These are phyloP conservation scores for Cupressus sempervirens DNA, from an alignment of 75 land plant genomes.

Conservation along the genomic window DNA sequence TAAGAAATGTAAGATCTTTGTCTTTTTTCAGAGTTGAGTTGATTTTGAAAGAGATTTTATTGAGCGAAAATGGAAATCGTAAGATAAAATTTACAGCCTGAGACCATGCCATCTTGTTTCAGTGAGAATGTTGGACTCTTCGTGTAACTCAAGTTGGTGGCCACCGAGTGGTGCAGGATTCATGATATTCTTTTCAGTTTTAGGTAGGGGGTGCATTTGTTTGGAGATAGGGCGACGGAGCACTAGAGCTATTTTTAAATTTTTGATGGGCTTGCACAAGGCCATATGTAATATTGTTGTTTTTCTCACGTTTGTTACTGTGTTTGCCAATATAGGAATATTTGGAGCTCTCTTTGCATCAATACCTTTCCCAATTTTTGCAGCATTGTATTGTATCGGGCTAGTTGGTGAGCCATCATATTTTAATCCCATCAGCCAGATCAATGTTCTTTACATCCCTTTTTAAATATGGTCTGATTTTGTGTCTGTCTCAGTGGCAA, in stretches of 20 bases:
- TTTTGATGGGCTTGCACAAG: not conserved
- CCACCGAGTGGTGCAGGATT: slow-evolving; percentile 45
- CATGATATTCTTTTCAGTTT: slow-evolving; percentile 59
- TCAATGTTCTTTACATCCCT: slow-evolving; percentile 6
- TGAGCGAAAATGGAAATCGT: slow-evolving; percentile 42
- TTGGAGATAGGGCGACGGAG: not conserved
- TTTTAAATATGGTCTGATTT: not conserved
- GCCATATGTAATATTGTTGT: not conserved
- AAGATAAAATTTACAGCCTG: slow-evolving; percentile 11
- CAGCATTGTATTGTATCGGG: slow-evolving; percentile 77
- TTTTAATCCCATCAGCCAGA: slow-evolving; percentile 2
- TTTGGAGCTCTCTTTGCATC: slow-evolving; percentile 90
- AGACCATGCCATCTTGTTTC: slow-evolving; percentile 9
- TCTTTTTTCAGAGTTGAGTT: not conserved
- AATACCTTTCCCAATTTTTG: slow-evolving; percentile 80
- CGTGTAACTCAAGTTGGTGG: slow-evolving; percentile 66
- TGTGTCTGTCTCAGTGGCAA: slow-evolving; percentile 40
- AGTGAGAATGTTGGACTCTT: slow-evolving; percentile 68
- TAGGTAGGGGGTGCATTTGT: slow-evolving; percentile 27
- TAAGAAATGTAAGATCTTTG: not conserved
- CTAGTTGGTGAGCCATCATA: slow-evolving; percentile 57
- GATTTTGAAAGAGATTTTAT: not conserved
- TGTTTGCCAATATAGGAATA: slow-evolving; percentile 36
- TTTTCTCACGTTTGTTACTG: not conserved
- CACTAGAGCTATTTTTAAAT: not conserved